phyloP scores from a whole-genome alignment of 768 basidiomycete species.

The Amanita exitialis region DNA sequence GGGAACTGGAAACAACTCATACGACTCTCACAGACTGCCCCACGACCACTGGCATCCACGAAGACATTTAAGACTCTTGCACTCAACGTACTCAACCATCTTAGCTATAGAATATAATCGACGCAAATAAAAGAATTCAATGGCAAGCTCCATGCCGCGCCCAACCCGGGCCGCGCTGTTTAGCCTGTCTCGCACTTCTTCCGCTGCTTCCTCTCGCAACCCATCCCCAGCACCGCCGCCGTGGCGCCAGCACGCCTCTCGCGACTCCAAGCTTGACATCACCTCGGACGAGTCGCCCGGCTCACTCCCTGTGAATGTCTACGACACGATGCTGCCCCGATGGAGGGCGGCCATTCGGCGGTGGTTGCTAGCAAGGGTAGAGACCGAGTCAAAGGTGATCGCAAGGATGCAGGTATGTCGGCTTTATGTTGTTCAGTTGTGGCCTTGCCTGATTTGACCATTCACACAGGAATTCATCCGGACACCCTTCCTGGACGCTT shows the following conservation, averaged over 20 bases:
- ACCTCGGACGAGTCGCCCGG: conserved; percentile 14
- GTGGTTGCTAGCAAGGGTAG: conserved; percentile 39
- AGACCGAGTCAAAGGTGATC: conserved; percentile 49
- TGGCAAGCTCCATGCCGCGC: not conserved
- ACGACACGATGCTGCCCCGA: conserved; percentile 48
- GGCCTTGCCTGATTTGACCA: not conserved
- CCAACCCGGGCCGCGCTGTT: not conserved
- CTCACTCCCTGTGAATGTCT: conserved; percentile 39
- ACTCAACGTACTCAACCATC: not conserved
- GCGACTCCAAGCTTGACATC: conserved; percentile 1
- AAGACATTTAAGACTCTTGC: not conserved
- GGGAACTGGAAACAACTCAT: not conserved
- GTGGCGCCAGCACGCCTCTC: not conserved
- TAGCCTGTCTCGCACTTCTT: conserved; percentile 4
- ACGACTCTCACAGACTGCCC: too few species aligned
- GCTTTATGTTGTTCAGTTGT: not conserved
- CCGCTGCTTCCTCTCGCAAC: conserved; percentile 4
- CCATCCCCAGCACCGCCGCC: not conserved
- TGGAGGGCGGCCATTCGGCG: conserved; percentile 60
- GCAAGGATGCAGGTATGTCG: conserved; percentile 55
- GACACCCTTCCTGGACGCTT: conserved; percentile 60
- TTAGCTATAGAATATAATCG: too few species aligned
- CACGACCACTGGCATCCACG: not conserved
- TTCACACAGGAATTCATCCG: conserved; percentile 40
- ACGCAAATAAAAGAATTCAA: not conserved